Evolutionary conservation across 1,284 basidiomycete species (phyloP), one percentile per base, ranked within the genome.

Genomic region (Trichosporon ovoides): DNA sequence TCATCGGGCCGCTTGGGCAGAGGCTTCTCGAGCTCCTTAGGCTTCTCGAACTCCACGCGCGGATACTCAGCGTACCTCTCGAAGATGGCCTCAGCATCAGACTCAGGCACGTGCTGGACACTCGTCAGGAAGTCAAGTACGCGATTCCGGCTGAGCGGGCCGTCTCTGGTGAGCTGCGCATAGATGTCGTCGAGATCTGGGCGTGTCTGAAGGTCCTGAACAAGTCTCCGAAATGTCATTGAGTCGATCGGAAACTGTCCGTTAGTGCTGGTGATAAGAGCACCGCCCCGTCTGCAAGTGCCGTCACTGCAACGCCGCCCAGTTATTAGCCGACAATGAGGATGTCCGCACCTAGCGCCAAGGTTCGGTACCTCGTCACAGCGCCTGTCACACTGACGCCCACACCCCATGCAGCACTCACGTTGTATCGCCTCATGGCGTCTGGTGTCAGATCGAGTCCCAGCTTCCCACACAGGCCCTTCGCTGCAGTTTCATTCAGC

Each of bases 171-270:
- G 6, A 63, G 53, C 1, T 20, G 19, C 66, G 82, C 81, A 73
- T 85, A 87, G 2, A 93, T 71, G 2, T 78, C 68, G 53, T 88
- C 85, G 2, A 98, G 78, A 63, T 98, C 95, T 0, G 87, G 85
- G 19, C 94, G 83, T 2, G 83, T 81, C 71, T 95, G 95, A 54
- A 96, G 81, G 7, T 88, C 79, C 70, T 87, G 88, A 64, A 97
- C 89, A 62, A 98, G 93, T 13, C 80, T 80, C 62, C 88, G 87
- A 71, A 98, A 98, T 60, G 88, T 87, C 2, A 81, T 71, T 70
- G 94, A 92, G 74, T 93, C 86, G 38, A 98, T 83, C 0, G 65
- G 60, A 40, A 56, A 67, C 69, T 71, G 50, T 18, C 48, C 3
- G 38, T 35, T 33, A 55, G 55, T 48, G 50, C 34, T 16, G 18